Conservation (phyloP, 1,284 basidiomycete species). For the Thecaphora thlaspeos region DNA sequence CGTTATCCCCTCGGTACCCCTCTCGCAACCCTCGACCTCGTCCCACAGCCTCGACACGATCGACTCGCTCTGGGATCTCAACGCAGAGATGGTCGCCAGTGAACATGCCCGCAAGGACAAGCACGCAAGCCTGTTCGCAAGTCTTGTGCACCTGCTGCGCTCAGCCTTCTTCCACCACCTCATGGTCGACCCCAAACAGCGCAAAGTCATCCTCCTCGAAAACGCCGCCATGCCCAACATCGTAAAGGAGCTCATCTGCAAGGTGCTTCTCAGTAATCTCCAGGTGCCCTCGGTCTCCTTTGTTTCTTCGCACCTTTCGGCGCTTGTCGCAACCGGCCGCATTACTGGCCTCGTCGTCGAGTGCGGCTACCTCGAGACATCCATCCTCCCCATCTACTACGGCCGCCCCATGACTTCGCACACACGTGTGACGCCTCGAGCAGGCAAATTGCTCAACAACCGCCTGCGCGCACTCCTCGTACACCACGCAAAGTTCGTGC, state of each 20-base stretch:
- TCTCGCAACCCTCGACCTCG: conserved; percentile 20
- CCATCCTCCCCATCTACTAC: conserved; percentile 67
- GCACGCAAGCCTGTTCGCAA: conserved; percentile 29
- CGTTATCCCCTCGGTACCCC: conserved; percentile 57
- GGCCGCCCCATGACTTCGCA: conserved; percentile 32
- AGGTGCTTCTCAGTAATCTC: conserved; percentile 83
- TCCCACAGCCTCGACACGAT: conserved; percentile 4
- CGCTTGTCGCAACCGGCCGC: conserved; percentile 78
- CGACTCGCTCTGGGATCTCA: conserved; percentile 47
- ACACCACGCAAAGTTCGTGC: conserved; percentile 24
- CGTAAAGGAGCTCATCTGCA: conserved; percentile 83
- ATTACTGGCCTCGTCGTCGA: conserved; percentile 91
- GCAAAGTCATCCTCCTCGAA: conserved; percentile 88
- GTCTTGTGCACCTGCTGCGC: conserved; percentile 38
- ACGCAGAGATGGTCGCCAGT: conserved; percentile 27
- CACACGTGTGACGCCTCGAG: conserved; percentile 26
- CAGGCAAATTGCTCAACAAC: conserved; percentile 20
- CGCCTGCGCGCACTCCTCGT: conserved; percentile 28
- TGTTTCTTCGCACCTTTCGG: conserved; percentile 70
- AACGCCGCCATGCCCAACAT: conserved; percentile 80
- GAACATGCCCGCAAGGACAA: conserved; percentile 29
- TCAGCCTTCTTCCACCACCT: conserved; percentile 63
- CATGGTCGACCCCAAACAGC: conserved; percentile 85
- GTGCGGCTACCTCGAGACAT: conserved; percentile 84
- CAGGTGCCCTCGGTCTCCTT: conserved; percentile 92